A percentile compares a stretch with the other conserved stretches of the same genome.
Conservation (phyloP, 2,329 filamentous ascomycete species). For the Colletotrichum sp. region DNA sequence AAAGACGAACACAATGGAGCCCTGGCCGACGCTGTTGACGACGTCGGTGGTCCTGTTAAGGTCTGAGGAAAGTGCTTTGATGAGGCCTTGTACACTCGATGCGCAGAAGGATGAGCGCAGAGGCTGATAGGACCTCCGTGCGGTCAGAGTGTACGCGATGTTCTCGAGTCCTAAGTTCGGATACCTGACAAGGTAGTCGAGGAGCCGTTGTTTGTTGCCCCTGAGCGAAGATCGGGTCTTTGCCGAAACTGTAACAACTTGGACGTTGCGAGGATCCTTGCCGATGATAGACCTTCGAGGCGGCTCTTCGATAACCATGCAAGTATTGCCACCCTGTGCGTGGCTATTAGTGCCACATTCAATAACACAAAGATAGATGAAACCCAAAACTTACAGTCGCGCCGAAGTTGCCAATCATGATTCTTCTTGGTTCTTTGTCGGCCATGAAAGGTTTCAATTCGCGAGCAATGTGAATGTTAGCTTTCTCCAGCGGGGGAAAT, state of each 20-base stretch:
- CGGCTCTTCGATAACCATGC: neutral
- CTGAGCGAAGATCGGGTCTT: neutral
- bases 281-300: neutral
- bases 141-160: neutral
- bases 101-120: neutral
- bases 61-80: neutral
- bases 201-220: neutral
- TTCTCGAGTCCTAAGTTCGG: neutral
- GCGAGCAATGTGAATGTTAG: conserved; percentile 63
- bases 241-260: neutral
- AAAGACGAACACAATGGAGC: neutral
- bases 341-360: neutral
- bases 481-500: conserved; percentile 61
- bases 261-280: neutral
- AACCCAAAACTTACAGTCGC: conserved; percentile 48
- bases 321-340: neutral
- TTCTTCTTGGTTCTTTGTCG: conserved; percentile 44
- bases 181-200: neutral
- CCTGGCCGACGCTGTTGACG: neutral
- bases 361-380: neutral
- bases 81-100: neutral
- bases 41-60: neutral
- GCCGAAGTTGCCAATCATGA: conserved; percentile 72
- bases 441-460: conserved; percentile 51
- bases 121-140: neutral